A percentile compares a stretch with the other conserved stretches of the same genome.
phyloP scores from a whole-genome alignment of 768 basidiomycete species.

The Galerina marginata region DNA sequence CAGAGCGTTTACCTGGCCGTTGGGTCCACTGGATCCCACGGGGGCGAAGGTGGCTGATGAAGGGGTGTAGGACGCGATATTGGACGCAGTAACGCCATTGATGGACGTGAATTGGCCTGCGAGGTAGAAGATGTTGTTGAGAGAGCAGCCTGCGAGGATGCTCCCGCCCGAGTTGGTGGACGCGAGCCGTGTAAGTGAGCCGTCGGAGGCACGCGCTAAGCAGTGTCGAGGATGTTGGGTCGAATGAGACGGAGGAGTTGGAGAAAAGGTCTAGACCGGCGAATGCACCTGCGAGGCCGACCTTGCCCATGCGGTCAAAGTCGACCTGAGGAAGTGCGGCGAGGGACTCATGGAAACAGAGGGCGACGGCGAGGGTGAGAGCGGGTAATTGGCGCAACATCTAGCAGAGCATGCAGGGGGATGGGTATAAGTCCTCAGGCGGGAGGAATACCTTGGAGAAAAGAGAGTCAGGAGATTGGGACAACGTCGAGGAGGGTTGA shows the following conservation, averaged over 20 bases:
- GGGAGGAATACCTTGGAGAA: slow-evolving; percentile 13
- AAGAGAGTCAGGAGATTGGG: slow-evolving; percentile 17
- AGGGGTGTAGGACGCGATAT: slow-evolving; percentile 78
- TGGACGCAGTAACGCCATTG: slow-evolving; percentile 59
- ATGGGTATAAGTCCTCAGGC: slow-evolving; percentile 13
- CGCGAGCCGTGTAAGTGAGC: slow-evolving; percentile 71
- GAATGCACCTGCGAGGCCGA: slow-evolving; percentile 88
- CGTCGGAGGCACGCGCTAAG: slow-evolving; percentile 71
- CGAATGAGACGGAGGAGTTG: slow-evolving; percentile 60
- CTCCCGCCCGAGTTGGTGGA: slow-evolving; percentile 82
- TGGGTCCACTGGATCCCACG: slow-evolving; percentile 71
- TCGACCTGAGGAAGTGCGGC: slow-evolving; percentile 48
- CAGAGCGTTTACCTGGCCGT: slow-evolving; percentile 73
- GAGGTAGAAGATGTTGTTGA: slow-evolving; percentile 74
- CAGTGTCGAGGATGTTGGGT: slow-evolving; percentile 74
- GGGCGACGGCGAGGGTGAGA: slow-evolving; percentile 33
- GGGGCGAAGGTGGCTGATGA: slow-evolving; percentile 61
- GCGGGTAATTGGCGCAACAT: slow-evolving; percentile 25
- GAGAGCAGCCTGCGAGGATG: slow-evolving; percentile 74
- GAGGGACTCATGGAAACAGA: slow-evolving; percentile 34
- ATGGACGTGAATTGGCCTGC: slow-evolving; percentile 86
- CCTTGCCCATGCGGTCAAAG: slow-evolving; percentile 83
- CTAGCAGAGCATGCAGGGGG: slow-evolving; percentile 27
- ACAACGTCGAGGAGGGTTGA: slow-evolving; percentile 18
- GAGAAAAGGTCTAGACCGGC: slow-evolving; percentile 83